Conservation (phyloP, 1,139 yeast genomes). For the Kurtzmaniella quercitrusa region DNA sequence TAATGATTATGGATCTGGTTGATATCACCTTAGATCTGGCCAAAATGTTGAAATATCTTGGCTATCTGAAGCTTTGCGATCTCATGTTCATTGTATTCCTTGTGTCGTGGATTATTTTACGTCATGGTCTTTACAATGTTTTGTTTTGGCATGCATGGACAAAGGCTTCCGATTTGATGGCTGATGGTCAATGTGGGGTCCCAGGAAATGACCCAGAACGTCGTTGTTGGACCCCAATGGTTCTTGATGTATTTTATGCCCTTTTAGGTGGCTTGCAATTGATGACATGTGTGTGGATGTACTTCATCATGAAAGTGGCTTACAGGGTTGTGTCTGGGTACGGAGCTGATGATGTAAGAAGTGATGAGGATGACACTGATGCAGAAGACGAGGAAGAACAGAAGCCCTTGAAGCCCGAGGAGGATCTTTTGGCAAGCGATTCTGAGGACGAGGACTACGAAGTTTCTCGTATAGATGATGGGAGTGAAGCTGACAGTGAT, state of each 20-base stretch:
- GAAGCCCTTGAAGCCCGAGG: neutral
- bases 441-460: neutral
- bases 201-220: slow-evolving; percentile 8
- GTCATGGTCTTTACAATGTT: slow-evolving; percentile 75
- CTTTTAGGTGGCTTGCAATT: slow-evolving; percentile 66
- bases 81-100: slow-evolving; percentile 64
- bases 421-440: neutral
- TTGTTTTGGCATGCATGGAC: slow-evolving; percentile 52
- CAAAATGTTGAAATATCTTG: slow-evolving; percentile 72
- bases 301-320: slow-evolving; percentile 66
- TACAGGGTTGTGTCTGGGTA: slow-evolving; percentile 64
- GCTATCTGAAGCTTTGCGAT: slow-evolving; percentile 60
- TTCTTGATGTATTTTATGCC: slow-evolving; percentile 49
- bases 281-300: slow-evolving; percentile 70
- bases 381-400: slow-evolving; percentile 15
- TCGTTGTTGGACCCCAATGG: slow-evolving; percentile 56
- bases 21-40: slow-evolving; percentile 72
- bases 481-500: neutral
- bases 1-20: slow-evolving; percentile 78
- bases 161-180: slow-evolving; percentile 34
- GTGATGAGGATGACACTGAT: slow-evolving; percentile 52
- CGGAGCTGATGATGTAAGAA: slow-evolving; percentile 83
- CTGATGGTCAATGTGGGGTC: slow-evolving; percentile 33
- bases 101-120: slow-evolving; percentile 61
- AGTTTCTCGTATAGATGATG: neutral